These are phyloP conservation scores for Xylariales sp. DNA, from an alignment of 2,329 filamentous ascomycete species.

Conservation along the genomic window DNA sequence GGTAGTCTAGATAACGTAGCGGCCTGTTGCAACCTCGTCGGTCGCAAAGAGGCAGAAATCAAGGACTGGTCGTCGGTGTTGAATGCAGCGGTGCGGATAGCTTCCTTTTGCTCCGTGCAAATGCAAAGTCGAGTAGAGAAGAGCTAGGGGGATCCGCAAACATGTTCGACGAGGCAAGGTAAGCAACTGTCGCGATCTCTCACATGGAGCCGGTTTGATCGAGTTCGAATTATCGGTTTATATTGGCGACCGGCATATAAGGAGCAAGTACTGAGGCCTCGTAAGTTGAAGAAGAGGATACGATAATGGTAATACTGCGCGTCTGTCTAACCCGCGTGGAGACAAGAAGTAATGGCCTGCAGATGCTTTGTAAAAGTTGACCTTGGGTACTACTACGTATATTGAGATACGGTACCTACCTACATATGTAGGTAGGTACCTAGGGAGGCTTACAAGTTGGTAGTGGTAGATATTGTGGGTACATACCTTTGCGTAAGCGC, in stretches of 20 bases:
- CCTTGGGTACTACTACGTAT: too few species aligned
- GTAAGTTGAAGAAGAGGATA: conserved; percentile 5
- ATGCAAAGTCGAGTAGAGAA: conserved; percentile 49
- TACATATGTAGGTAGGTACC: too few species aligned
- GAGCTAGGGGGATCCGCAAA: conserved; percentile 49
- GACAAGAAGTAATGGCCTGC: conserved; percentile 2
- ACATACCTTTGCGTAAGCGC: too few species aligned
- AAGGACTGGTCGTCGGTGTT: conserved; percentile 22
- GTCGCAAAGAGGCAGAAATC: conserved; percentile 31
- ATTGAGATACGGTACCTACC: too few species aligned
- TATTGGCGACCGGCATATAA: conserved; percentile 2
- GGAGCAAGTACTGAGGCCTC: not conserved
- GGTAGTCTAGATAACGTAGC: conserved; percentile 39
- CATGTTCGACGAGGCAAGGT: conserved; percentile 48
- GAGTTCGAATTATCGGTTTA: conserved; percentile 26
- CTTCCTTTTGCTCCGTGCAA: conserved; percentile 51
- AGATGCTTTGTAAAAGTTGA: conserved; percentile 14
- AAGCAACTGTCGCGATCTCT: conserved; percentile 42
- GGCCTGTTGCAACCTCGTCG: conserved; percentile 25
- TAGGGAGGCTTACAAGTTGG: not conserved
- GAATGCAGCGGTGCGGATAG: conserved; percentile 34
- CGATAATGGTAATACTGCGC: conserved; percentile 6
- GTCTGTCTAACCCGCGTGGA: conserved; percentile 24
- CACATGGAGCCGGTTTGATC: conserved; percentile 45
- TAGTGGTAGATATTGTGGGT: too few species aligned